These are phyloP conservation scores for Daldinia sp. DNA, from an alignment of 2,329 filamentous ascomycete species.

Conservation along the genomic window DNA sequence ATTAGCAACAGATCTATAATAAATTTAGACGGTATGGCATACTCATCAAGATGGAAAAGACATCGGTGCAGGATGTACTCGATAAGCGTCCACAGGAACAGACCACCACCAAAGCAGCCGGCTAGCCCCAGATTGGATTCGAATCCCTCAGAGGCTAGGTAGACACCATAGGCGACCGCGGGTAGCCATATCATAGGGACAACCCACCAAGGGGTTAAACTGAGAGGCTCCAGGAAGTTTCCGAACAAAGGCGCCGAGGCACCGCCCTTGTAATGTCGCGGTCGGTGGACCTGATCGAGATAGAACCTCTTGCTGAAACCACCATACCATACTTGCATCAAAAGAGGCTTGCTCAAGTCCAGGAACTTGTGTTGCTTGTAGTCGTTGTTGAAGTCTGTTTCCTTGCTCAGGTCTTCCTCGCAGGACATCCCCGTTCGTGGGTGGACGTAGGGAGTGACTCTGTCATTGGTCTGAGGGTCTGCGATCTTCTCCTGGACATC, in stretches of 20 bases:
- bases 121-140: constrained; percentile 56
- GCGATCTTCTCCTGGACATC: constrained; percentile 46
- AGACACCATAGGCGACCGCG: constrained; percentile 76
- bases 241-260: constrained; percentile 93
- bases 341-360: constrained; percentile 83
- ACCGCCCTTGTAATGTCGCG: constrained; percentile 93
- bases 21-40: constrained; percentile 51
- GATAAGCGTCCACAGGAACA: constrained; percentile 85
- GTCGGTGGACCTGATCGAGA: constrained; percentile 92
- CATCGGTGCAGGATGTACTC: constrained; percentile 91
- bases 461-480: constrained; percentile 49
- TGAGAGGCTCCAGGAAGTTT: constrained; percentile 98
- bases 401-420: constrained; percentile 84
- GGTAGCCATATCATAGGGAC: constrained; percentile 87
- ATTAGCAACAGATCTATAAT: constrained; percentile 22
- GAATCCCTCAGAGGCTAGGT: constrained; percentile 69
- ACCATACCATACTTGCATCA: constrained; percentile 87
- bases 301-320: constrained; percentile 97
- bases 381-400: constrained; percentile 79
- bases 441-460: constrained; percentile 51
- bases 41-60: constrained; percentile 93
- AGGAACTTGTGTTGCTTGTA: constrained; percentile 94
- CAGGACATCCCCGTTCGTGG: constrained; percentile 86
- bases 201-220: constrained; percentile 93
- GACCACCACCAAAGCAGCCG: constrained; percentile 73